A percentile compares a stretch with the other conserved stretches of the same genome.
Evolutionary conservation across 257 asterid genomes (phyloP).

Genomic region (Nicotiana otophora): DNA sequence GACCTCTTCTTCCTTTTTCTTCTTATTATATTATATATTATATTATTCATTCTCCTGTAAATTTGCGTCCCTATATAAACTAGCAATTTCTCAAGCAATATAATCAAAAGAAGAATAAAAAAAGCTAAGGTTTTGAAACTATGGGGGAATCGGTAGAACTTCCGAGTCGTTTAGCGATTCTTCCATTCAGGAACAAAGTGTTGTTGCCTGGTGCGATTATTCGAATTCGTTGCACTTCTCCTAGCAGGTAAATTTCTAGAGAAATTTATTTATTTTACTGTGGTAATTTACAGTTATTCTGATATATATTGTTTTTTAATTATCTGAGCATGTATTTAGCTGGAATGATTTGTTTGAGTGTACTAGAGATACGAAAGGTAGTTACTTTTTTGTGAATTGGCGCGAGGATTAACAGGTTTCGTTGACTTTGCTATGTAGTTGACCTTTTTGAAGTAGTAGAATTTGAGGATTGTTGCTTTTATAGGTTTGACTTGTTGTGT

Average conservation of each 20-base stretch:
- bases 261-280: neutral
- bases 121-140: neutral
- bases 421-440: neutral
- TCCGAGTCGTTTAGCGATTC: slow-evolving; percentile 88
- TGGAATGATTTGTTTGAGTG: neutral
- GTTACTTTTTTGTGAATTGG: neutral
- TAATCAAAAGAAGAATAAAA: neutral
- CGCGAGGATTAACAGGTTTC: neutral
- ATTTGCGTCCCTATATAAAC: neutral
- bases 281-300: neutral
- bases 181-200: slow-evolving; percentile 90
- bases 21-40: too few species aligned
- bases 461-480: neutral
- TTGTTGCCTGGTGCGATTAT: slow-evolving; percentile 94
- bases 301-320: neutral
- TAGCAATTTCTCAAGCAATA: neutral
- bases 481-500: neutral
- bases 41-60: neutral
- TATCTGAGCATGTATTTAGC: neutral
- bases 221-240: slow-evolving; percentile 94
- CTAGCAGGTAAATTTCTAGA: slow-evolving; percentile 58
- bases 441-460: neutral
- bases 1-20: slow-evolving; percentile 9
- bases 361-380: neutral
- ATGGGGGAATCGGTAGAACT: slow-evolving; percentile 96